Evolutionary conservation across 768 basidiomycete species (phyloP), one percentile per base, ranked within the genome.

Genomic region (Boletales sp.): DNA sequence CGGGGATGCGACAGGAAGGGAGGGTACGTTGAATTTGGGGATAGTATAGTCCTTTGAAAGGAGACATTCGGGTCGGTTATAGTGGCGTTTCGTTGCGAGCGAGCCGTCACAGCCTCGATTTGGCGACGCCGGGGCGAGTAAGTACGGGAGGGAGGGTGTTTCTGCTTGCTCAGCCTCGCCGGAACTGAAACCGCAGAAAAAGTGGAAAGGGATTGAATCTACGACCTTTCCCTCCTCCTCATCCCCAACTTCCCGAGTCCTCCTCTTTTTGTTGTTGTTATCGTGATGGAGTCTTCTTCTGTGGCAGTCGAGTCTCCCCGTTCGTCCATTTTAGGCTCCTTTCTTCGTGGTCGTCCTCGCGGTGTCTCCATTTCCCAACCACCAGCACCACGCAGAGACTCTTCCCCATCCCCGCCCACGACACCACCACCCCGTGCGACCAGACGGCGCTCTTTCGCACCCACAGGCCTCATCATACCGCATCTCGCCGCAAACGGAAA

Each of bases 301-400:
- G n/a, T n/a, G n/a, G 31, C 39, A n/a, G 46, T 53, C 48, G 68
- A 65, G 47, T 48, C 71, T 35, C 63, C 68, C 31, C 74, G 86
- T 49, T 58, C 65, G 54, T 83, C 83, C 52, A 87, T 90, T 65
- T 76, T 90, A 41, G 82, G 85, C 51, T 83, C 82, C 45, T 82
- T 88, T 66, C 74, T 90, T 52, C 81, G 86, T 51, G 80, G 79
- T 40, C 73, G 86, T 53, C 85, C 84, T 15, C 76, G 85, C 58
- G 86, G 84, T 64, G 72, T 78, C 40, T 86, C 84, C 30, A 77
- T 82, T 66, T 82, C 83, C 18, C 79, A 82, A 39, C 51, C 53
- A 9, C 64, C 62, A 34, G 64, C 24, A 24, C 24, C 24, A 5
- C 24, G 24, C 24, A 24, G 53, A 50, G 70, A 70, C 49, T 63